A percentile compares a stretch with the other conserved stretches of the same genome.
These are phyloP conservation scores for Westerdykella ornata DNA, from an alignment of 2,329 filamentous ascomycete species.

Conservation along the genomic window DNA sequence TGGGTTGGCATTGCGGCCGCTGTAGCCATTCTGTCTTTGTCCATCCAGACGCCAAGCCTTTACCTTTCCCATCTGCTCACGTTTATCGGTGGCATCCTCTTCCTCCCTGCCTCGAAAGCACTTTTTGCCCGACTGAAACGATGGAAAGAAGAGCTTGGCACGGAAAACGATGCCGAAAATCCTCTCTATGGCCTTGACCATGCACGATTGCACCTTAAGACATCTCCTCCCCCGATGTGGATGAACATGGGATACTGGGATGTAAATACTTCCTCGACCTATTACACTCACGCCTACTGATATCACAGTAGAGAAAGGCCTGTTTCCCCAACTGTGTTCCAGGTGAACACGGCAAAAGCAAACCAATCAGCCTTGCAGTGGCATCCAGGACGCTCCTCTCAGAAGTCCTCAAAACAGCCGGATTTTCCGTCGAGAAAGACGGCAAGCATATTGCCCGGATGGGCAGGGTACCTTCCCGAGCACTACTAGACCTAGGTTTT, in stretches of 20 bases:
- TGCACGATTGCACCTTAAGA: conserved; percentile 49
- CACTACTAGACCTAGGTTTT: conserved; percentile 51
- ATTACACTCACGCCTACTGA: neutral
- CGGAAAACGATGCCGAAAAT: neutral
- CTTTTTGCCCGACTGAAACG: neutral
- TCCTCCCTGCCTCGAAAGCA: conserved; percentile 3
- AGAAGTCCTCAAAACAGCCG: conserved; percentile 43
- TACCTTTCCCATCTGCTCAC: conserved; percentile 1
- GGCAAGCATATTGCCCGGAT: neutral
- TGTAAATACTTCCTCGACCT: conserved; percentile 15
- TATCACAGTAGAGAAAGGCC: neutral
- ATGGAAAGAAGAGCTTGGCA: neutral
- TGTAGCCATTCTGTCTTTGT: no score
- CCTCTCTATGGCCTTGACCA: conserved; percentile 48
- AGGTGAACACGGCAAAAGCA: neutral
- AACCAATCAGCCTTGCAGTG: conserved; percentile 29
- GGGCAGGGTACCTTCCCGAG: conserved; percentile 2
- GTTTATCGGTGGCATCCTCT: conserved; percentile 7
- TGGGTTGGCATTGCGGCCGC: no score
- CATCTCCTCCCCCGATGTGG: conserved; percentile 50
- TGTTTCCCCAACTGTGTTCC: neutral
- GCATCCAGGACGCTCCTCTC: conserved; percentile 48
- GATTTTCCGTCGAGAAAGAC: conserved; percentile 22
- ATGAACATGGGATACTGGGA: conserved; percentile 60
- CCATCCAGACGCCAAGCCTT: no score